Base-by-base conservation (phyloP, 208 protist genomes). In the Cochliopodium minus region DNA sequence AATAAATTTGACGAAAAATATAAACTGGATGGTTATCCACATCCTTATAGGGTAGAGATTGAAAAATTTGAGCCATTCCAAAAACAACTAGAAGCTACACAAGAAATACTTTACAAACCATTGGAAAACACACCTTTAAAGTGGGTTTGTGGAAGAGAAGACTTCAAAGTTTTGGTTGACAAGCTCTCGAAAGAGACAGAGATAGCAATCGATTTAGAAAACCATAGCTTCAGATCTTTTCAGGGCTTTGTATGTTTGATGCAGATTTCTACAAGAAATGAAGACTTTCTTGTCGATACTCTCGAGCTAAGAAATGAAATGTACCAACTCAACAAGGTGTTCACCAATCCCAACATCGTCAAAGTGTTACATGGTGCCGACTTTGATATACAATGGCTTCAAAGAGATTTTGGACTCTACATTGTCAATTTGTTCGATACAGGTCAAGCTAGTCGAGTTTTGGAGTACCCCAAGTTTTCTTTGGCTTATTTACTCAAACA, bases 381-480 rank as follows among this genome's bases (percentile, higher is more conserved):
- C 23, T 81, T 82, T 49, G 92, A 97, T 69, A 73, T 98, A 22
- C 65, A 90, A 6, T 97, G 92, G 91, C 72, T 97, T 9, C 90
- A 97, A 72, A 79, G 91, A 26, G 93, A 98, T 69, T 96, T 97
- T 71, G 82, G 85, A 5, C 61, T 98, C 10, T 98, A 98, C 66
- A 38, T 97, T 47, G 83, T 97, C 30, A 97, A 97, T 68, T 79
- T 96, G 62, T 96, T 96, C 62, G 92, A 97, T 73, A 96, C 92
- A 0, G 86, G 88, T 15, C 80, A 94, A 52, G 91, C 91, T 0
- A 68, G 86, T n/a, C 78, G 91, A 53, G 74, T 82, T 22, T 72
- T 97, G 4, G 79, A 73, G 13, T 71, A 87, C 53, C 87, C 85
- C 53, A 76, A 74, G 0, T 71, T 82, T 62, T 82, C 85, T 29